Percentiles rank a stretch among this genome's conserved stretches.
Conservation (phyloP, 805 yeast genomes). For the Yamadazyma endophytica region DNA sequence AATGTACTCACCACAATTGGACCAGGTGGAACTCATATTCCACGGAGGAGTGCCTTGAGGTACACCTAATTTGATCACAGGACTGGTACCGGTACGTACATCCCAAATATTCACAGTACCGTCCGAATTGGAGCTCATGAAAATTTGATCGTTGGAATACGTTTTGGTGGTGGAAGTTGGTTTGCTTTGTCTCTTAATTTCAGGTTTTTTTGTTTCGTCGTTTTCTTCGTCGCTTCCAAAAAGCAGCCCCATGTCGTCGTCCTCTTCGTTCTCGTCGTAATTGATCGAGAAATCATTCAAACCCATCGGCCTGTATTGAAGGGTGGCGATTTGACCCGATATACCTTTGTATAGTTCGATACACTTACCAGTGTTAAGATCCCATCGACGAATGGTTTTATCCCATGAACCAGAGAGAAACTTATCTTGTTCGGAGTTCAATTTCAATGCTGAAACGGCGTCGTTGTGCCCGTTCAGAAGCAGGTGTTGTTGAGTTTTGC, state of each 20-base stretch:
- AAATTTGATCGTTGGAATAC: constrained; percentile 43
- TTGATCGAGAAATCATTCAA: constrained; percentile 38
- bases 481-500: constrained; percentile 22
- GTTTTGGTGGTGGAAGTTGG: constrained; percentile 19
- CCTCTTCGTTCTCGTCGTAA: constrained; percentile 16
- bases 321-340: constrained; percentile 74
- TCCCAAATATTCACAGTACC: constrained; percentile 87
- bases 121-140: constrained; percentile 77
- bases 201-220: constrained; percentile 12
- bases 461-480: constrained; percentile 52
- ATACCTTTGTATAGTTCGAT: constrained; percentile 48
- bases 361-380: constrained; percentile 65
- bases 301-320: constrained; percentile 67
- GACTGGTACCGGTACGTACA: constrained; percentile 40
- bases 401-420: constrained; percentile 93
- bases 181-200: constrained; percentile 2
- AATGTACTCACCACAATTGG: constrained; percentile 70
- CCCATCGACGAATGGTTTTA: constrained; percentile 76
- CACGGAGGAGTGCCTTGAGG: constrained; percentile 82
- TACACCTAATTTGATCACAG: constrained; percentile 48
- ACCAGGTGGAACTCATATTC: constrained; percentile 90
- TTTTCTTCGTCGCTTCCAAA: constrained; percentile 42
- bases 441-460: constrained; percentile 67
- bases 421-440: constrained; percentile 57
- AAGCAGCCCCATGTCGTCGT: constrained; percentile 40